phyloP scores from a whole-genome alignment of 805 yeast genomes.

The Candida glaebosa region DNA sequence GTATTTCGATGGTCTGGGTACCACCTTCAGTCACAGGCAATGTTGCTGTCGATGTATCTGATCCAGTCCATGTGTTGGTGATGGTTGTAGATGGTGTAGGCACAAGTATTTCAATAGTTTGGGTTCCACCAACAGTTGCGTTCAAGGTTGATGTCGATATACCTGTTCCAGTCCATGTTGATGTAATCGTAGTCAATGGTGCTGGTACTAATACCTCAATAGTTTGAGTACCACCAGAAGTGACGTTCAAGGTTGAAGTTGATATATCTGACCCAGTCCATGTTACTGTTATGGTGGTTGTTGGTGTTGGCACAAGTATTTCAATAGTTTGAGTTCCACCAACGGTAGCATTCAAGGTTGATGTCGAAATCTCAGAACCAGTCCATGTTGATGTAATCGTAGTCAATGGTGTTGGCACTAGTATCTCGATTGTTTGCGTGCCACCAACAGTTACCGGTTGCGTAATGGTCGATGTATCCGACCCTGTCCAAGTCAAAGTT shows the following conservation, averaged over 20 bases:
- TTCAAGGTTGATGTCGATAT: conserved; percentile 5
- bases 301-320: conserved; percentile 10
- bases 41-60: conserved; percentile 18
- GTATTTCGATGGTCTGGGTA: conserved; percentile 19
- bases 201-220: conserved; percentile 10
- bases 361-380: conserved; percentile 6
- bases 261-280: conserved; percentile 6
- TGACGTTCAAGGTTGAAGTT: conserved; percentile 8
- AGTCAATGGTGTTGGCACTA: conserved; percentile 10
- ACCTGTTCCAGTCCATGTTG: conserved; percentile 4
- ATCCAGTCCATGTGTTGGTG: conserved; percentile 21
- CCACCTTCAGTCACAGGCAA: conserved; percentile 12
- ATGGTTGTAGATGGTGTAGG: conserved; percentile 10
- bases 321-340: conserved; percentile 12
- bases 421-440: conserved; percentile 4
- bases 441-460: not conserved
- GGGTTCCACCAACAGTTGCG: conserved; percentile 8
- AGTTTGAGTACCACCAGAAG: conserved; percentile 8
- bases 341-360: conserved; percentile 10
- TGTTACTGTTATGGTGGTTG: conserved; percentile 8
- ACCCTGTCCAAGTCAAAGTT: conserved; percentile 10
- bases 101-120: conserved; percentile 11
- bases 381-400: conserved; percentile 11
- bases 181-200: conserved; percentile 8
- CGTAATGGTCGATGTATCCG: not conserved